Evolutionary conservation across 1,284 basidiomycete species (phyloP), one percentile per base, ranked within the genome.

Genomic region (Ceratobasidium theobromae): DNA sequence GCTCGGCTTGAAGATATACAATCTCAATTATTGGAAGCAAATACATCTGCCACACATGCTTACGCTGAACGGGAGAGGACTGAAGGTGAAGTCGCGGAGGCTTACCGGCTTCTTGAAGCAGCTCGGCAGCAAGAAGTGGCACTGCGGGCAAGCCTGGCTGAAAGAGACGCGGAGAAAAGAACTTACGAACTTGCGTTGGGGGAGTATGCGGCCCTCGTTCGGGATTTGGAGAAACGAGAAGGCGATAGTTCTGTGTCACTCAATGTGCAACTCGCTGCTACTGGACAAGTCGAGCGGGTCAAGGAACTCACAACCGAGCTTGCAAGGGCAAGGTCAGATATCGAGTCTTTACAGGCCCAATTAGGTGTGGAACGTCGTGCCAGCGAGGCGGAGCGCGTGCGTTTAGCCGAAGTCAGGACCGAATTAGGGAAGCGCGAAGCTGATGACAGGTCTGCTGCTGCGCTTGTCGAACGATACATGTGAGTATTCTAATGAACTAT

Each of bases 381-480:
- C 0, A 74, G 78, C 0, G 77, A 80, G 23, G 74, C 79, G 2
- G 79, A 83, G 48, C 79, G 80, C 16, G 70, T 71, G 0, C 77
- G 81, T 58, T 75, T 88, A 11, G 80, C 82, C 0, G 73, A 78
- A 30, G 75, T 80, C 0, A 79, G 81, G 54, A 75, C 78, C 1
- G 84, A 87, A 69, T 76, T 90, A n/a, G 83, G 89, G 65, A 80
- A 79, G 69, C 78, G 84, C 45, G 77, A 80, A 67, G 75, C 85
- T n/a, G 89, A 93, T 68, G 91, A 94, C 69, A 83, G 81, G 12
- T 84, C 86, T 1, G 91, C 92, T 0, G 86, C 88, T 11, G 89
- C 87, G 72, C 91, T 94, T 81, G 91, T 94, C 30, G 87, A 91
- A 62, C 83, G 91, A 52, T 95, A 95, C 75, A 95, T 94, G 92